Evolutionary conservation across 1,139 yeast genomes (phyloP).

Genomic region (Hansenula anomala): DNA sequence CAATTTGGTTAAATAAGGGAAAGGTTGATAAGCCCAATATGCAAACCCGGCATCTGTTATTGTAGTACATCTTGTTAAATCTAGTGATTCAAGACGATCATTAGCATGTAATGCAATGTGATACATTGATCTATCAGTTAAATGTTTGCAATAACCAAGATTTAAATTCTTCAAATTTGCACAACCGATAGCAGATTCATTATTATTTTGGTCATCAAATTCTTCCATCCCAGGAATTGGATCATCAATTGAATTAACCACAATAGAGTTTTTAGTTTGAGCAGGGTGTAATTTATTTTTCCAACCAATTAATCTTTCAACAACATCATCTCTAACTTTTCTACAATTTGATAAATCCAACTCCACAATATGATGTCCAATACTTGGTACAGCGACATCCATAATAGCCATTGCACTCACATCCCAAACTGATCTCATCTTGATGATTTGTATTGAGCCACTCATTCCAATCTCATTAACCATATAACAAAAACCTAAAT

Average conservation of each 20-base stretch:
- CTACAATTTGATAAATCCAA: constrained; percentile 70
- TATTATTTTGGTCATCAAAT: constrained; percentile 19
- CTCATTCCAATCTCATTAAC: constrained; percentile 66
- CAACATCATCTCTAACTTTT: constrained; percentile 65
- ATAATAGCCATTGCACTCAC: constrained; percentile 75
- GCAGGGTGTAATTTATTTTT: constrained; percentile 13
- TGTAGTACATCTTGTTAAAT: constrained; percentile 70
- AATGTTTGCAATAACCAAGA: constrained; percentile 68
- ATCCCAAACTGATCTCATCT: constrained; percentile 73
- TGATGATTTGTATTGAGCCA: constrained; percentile 49
- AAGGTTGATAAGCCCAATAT: constrained; percentile 53
- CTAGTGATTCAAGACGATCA: constrained; percentile 49
- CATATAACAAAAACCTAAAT: constrained; percentile 66
- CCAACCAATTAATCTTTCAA: constrained; percentile 64
- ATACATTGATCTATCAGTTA: constrained; percentile 63
- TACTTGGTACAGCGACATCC: constrained; percentile 65
- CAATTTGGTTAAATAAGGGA: constrained; percentile 47
- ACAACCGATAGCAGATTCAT: constrained; percentile 45
- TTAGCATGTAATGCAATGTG: constrained; percentile 58
- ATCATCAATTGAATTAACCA: constrained; percentile 6
- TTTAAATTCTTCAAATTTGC: constrained; percentile 47
- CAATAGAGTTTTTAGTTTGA: not conserved
- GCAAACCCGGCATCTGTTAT: constrained; percentile 72
- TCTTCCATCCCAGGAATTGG: constrained; percentile 25
- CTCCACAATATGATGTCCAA: constrained; percentile 53